Conservation (phyloP, 345 rosid genomes). For the Fremontodendron californicum region DNA sequence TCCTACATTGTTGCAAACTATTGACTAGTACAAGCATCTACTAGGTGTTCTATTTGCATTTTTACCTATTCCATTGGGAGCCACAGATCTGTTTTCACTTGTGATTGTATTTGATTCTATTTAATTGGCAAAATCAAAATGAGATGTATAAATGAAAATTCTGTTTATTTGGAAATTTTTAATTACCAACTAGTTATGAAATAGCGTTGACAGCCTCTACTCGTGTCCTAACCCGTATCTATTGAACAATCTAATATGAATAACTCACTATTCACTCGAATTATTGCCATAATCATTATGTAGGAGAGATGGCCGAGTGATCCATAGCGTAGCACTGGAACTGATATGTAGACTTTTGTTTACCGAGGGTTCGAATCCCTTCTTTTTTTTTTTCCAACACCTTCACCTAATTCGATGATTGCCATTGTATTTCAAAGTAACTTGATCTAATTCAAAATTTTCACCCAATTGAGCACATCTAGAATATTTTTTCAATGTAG, state of each 20-base stretch:
- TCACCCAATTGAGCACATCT: background rate
- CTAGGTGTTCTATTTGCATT: background rate
- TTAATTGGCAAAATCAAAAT: background rate
- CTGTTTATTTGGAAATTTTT: background rate
- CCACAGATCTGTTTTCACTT: background rate
- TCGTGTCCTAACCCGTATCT: too few species aligned
- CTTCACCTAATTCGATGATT: background rate
- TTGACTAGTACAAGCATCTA: background rate
- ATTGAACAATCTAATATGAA: too few species aligned
- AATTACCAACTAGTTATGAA: too few species aligned
- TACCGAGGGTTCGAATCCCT: too few species aligned
- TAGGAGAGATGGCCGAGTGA: too few species aligned
- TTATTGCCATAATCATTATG: too few species aligned
- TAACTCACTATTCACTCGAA: too few species aligned
- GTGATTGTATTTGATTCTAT: background rate
- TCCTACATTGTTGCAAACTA: background rate
- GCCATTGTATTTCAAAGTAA: background rate
- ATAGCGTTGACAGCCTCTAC: too few species aligned
- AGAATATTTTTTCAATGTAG: background rate
- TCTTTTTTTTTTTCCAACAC: background rate
- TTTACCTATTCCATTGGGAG: background rate
- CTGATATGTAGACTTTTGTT: too few species aligned
- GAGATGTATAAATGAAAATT: background rate
- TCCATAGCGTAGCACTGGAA: too few species aligned
- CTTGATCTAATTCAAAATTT: background rate